phyloP scores from a whole-genome alignment of 1,284 basidiomycete genomes.

The Porogramme epimiltina region DNA sequence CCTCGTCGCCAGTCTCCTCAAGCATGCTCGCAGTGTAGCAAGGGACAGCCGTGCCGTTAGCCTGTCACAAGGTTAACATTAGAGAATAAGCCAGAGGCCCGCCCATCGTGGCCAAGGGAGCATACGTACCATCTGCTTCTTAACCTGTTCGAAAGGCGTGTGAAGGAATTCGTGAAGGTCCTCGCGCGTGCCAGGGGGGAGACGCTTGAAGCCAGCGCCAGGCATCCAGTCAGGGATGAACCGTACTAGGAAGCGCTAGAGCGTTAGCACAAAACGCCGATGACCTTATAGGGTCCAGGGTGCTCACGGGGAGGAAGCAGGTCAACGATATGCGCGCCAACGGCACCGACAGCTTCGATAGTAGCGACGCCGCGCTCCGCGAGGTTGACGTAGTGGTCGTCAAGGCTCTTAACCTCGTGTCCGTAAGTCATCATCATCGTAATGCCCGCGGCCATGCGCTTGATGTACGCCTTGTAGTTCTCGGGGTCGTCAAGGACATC shows the following conservation, averaged over 20 bases:
- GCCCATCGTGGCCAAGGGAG: not conserved
- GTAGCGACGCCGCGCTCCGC: not conserved
- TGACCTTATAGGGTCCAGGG: too few species aligned
- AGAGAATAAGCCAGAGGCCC: not conserved
- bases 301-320: not conserved
- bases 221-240: constrained; percentile 19
- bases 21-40: constrained; percentile 1
- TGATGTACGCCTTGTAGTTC: not conserved
- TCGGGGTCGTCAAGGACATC: constrained; percentile 1
- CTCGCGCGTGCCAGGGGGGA: constrained; percentile 18
- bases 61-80: not conserved
- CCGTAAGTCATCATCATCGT: constrained; percentile 2
- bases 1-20: not conserved
- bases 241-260: constrained; percentile 3
- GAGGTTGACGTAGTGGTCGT: not conserved
- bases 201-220: constrained; percentile 19
- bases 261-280: too few species aligned
- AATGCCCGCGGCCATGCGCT: constrained; percentile 1
- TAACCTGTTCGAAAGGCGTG: constrained; percentile 19
- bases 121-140: constrained; percentile 15
- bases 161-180: constrained; percentile 14
- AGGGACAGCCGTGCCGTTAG: not conserved
- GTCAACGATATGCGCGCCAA: constrained; percentile 1
- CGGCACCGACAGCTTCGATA: not conserved
- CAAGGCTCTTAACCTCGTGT: not conserved